Evolutionary conservation across 2,329 filamentous ascomycete species (phyloP), one percentile per base, ranked within the genome.

Genomic region (Epichloe brachyelytri): DNA sequence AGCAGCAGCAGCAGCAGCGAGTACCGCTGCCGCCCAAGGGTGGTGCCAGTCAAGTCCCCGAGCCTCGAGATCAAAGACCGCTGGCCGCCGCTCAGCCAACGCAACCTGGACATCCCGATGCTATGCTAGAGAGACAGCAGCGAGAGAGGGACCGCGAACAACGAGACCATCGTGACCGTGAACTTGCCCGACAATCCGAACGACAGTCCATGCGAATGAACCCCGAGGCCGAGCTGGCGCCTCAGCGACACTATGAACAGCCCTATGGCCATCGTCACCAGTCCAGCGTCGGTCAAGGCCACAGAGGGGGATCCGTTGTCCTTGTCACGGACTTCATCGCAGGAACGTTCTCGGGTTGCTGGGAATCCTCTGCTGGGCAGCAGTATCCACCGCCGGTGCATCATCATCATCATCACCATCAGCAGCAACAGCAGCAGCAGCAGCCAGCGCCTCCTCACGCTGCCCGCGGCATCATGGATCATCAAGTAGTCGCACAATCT

Each of bases 151-250:
- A 49, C 51, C 54, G 51, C n/a, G 53, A 60, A 26, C 50, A 60
- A 53, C 43, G 52, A 3, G 54, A 55, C 10, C 36, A 43, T 10
- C 48, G 55, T 4, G 54, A 58, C 7, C 53, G 49, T 3, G 53
- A 62, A 33, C 39, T 49, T 3, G 30, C 47, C 14, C 36, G 51
- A 52, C 8, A 51, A 59, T 53, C 43, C 5, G 63, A 66, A 44
- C 58, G 63, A 14, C 63, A 63, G 44, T 53, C 63, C n/a, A 52
- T 67, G 51, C 60, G 63, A 14, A 59, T 77, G 46, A 78, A 78
- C 60, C 73, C 77, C 55, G 76, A 79, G 56, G 69, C 70, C 3
- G 75, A 78, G 43, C 60, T 61, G n/a, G 56, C 60, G 12, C 61
- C 60, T 12, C 66, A 65, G 37, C 68, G 67, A 51, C 72, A 69